phyloP scores from a whole-genome alignment of 257 asterid genomes.

The Solanum pimpinellifolium region DNA sequence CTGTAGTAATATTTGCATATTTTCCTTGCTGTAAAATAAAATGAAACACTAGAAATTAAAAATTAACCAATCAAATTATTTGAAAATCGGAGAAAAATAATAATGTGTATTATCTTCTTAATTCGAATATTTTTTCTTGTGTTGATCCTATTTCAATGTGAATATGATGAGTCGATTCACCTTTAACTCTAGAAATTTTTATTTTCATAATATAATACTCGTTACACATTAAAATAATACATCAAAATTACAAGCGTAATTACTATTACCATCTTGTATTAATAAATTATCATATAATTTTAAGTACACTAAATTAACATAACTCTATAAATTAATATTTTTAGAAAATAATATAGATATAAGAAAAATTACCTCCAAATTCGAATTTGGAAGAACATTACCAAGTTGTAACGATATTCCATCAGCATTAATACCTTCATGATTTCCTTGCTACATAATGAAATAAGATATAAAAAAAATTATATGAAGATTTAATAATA shows the following conservation, averaged over 20 bases:
- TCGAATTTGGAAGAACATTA: not conserved
- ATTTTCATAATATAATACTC: not conserved
- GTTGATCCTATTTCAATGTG: no score
- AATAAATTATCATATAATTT: no score
- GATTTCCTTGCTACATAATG: not conserved
- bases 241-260: no score
- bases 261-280: no score
- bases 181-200: not conserved
- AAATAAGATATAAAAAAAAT: no score
- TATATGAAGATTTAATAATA: not conserved
- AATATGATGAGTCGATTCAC: no score
- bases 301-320: not conserved
- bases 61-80: not conserved
- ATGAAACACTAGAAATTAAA: no score
- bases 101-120: not conserved
- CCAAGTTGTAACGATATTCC: not conserved
- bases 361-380: not conserved
- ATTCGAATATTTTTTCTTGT: no score
- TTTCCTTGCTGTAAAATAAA: not conserved
- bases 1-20: not conserved
- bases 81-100: not conserved
- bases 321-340: no score
- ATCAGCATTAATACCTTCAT: not conserved
- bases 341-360: no score
- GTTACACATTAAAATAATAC: no score